A percentile compares a stretch with the other conserved stretches of the same genome.
Conservation (phyloP, 208 protist genomes). For the Crithidia fasciculata region DNA sequence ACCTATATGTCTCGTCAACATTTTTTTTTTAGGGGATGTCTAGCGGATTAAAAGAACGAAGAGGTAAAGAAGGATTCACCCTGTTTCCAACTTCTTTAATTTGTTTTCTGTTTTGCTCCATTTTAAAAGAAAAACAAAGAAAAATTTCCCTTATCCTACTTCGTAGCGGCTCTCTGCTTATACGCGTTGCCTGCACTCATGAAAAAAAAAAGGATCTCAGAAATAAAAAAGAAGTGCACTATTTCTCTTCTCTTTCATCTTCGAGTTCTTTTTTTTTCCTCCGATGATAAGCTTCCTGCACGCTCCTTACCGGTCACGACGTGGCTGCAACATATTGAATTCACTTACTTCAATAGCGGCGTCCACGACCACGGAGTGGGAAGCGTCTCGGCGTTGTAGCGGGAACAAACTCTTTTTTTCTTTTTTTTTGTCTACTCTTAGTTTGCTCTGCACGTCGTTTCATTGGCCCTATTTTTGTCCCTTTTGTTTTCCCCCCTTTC, state of each 20-base stretch:
- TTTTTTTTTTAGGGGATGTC: not conserved
- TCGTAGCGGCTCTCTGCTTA: not conserved
- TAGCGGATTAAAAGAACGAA: constrained; percentile 4
- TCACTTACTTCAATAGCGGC: not conserved
- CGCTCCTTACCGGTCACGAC: too few relatives aligned
- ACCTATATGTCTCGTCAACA: too few relatives aligned
- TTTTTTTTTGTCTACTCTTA: not conserved
- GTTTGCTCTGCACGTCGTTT: not conserved
- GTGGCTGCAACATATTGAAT: not conserved
- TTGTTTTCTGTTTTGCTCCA: not conserved
- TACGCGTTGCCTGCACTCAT: not conserved
- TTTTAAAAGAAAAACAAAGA: not conserved
- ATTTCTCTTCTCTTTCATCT: too few relatives aligned
- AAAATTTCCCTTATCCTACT: not conserved
- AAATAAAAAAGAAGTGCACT: not conserved
- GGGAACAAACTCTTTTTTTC: not conserved
- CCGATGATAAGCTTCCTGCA: too few relatives aligned
- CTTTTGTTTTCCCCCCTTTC: not conserved
- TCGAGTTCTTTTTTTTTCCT: too few relatives aligned
- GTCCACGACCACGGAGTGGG: not conserved
- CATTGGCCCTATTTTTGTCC: too few relatives aligned
- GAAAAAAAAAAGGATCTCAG: not conserved
- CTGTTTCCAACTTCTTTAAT: not conserved
- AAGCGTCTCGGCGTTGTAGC: not conserved
- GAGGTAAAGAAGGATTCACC: not conserved